Evolutionary conservation across 352 stramenopile species (phyloP), one percentile per base, ranked within the genome.

Genomic region (Thraustochytrium striatum): DNA sequence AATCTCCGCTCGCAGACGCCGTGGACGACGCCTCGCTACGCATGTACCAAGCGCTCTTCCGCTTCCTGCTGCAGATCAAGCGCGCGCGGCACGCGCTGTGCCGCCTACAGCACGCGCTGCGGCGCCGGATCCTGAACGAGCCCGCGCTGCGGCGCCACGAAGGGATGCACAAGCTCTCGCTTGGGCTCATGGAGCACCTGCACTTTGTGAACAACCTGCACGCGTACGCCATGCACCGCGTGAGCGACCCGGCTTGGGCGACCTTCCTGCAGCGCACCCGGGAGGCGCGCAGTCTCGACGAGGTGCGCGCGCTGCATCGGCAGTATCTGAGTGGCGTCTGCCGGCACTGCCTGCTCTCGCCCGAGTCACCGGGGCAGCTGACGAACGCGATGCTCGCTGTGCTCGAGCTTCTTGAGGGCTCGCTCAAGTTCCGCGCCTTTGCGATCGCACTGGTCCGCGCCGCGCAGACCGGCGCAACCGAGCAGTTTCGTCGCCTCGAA

Each of bases 161-260:
- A 16, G 11, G 52, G 33, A 58, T 75, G 44, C 65, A 75, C 39
- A 72, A 30, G 13, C 16, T 75, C 65, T 32, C 43, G 8, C 50
- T 75, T 25, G 52, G 41, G 65, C 65, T 75, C 39, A 30, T 61
- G 7, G 65, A 75, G 35, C 65, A 75, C 65, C 36, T 75, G 5
- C 65, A 75, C 50, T 75, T 75, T 72, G 30, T 75, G 3, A 43
- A 30, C 0, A 75, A 75, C 50, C 65, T 75, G 0, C 65, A 75
- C 50, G 65, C 65, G 19, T 75, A 55, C 68, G 47, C 68, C 19
- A 41, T 75, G 35, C 39, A 75, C 36, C 21, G 65, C 19, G 8
- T 75, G 9, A 43, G 33, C 30, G 44, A 62, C 39, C 30, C 50
- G 11, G 58, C 65, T 9, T 75, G 65, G 65, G 5, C 44, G 13